Evolutionary conservation across 2,329 filamentous ascomycete species (phyloP), one percentile per base, ranked within the genome.

Genomic region (Pyricularia sp.): DNA sequence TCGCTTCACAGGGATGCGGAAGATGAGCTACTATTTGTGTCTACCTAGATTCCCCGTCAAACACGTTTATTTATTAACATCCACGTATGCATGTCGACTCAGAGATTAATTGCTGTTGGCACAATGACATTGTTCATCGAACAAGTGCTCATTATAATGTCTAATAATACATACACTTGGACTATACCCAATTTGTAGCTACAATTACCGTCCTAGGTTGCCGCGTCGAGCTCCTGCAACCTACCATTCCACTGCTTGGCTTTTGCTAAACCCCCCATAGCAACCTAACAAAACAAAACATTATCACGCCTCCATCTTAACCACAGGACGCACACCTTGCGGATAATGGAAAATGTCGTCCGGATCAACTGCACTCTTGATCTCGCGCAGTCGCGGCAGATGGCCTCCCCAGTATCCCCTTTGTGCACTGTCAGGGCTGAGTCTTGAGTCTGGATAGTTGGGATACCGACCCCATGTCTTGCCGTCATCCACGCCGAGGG

Each of bases 271-370:
- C 26, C 6, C 16, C n/a, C 33, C 22, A 49, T 3, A 16, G 13
- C 22, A n/a, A 49, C 24, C 19, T n/a, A 26, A 60, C 24, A 49
- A 12, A 35, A 19, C 9, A 33, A 33, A 33, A 55, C 7, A 26
- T 26, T 55, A 24, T 7, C 24, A 57, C 6, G 26, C 26, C 26
- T 26, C 26, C 33, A 33, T 28, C 59, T 65, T 67, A 57, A 67
- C 66, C 5, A 63, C 68, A 3, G 72, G 71, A 62, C 71, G 31
- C 44, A 75, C 67, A 5, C 73, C 75, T 68, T 79, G 77, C 3
- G 77, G 76, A 40, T 77, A 76, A 68, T 77, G 74, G 49, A 79
- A 78, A 13, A 78, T 64, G 53, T 79, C 71, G 13, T 68, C 67
- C 1, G 77, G 75, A 40, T 78, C 75, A n/a, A 75, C 67, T 4